Conservation (phyloP, 2,329 filamentous ascomycete genomes). For the Xylariales sp. region DNA sequence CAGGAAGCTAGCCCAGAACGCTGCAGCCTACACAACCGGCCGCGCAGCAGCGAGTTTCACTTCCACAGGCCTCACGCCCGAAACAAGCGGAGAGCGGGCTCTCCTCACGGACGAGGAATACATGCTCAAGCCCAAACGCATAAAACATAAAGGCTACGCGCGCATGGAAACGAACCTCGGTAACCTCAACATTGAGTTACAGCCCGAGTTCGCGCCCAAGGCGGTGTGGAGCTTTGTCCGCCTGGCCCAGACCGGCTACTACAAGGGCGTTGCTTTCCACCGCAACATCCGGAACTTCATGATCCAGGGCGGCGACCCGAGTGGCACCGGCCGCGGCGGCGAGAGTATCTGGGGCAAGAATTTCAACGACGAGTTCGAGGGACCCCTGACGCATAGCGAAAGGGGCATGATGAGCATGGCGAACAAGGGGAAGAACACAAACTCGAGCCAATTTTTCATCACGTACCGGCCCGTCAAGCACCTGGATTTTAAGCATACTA, state of each 20-base stretch:
- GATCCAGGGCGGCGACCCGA: conserved; percentile 95
- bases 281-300: conserved; percentile 95
- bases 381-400: conserved; percentile 75
- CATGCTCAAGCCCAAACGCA: conserved; percentile 84
- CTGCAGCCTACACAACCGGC: conserved; percentile 85
- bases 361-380: conserved; percentile 90
- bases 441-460: conserved; percentile 93
- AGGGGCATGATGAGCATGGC: conserved; percentile 88
- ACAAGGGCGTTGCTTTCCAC: conserved; percentile 79
- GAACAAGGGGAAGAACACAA: conserved; percentile 98
- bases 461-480: conserved; percentile 81
- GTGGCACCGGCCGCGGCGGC: conserved; percentile 87
- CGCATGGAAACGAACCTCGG: conserved; percentile 84
- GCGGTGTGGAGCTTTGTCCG: conserved; percentile 97
- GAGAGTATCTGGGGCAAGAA: conserved; percentile 89
- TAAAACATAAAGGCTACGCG: conserved; percentile 88
- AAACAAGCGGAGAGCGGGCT: conserved; percentile 83
- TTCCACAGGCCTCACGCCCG: conserved; percentile 86
- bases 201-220: conserved; percentile 84
- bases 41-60: conserved; percentile 91
- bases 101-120: conserved; percentile 91
- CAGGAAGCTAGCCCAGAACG: conserved; percentile 69
- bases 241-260: conserved; percentile 85
- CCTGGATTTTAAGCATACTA: conserved; percentile 93
- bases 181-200: conserved; percentile 80